Evolutionary conservation across 768 basidiomycete species (phyloP), one percentile per base, ranked within the genome.

Genomic region (Asterophora parasitica): DNA sequence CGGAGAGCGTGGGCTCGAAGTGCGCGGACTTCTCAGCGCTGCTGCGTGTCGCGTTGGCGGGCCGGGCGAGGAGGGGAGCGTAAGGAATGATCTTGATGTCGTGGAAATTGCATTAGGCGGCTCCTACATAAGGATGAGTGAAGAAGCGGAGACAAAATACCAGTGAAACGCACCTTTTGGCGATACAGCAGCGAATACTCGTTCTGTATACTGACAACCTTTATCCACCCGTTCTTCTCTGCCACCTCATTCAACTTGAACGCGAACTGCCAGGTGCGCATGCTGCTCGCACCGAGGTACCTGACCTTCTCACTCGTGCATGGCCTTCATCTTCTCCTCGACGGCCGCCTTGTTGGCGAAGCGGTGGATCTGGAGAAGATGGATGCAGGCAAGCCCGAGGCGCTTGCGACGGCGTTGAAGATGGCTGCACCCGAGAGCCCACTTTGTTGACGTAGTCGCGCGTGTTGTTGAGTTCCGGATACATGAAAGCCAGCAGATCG

Each of bases 121-220:
- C 41, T 77, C 75, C 75, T 74, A 30, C 30, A 2, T 44, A 4
- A n/a, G n/a, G 46, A 15, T 20, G 28, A 19, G 19, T 3, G 4
- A 20, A 33, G 30, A 7, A 19, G 35, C 17, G n/a, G 36, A 11
- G 23, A 23, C 10, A 28, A 8, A 10, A 36, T 36, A 7, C 23
- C 1, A 40, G 23, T 23, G 20, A 12, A 4, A n/a, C 46, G 11
- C 2, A 63, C 63, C 61, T 81, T 77, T 51, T 75, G 72, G 5
- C 78, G 68, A 57, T 82, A 82, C 15, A 79, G 62, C 8, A 79
- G 60, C 28, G 68, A 76, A 55, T 80, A 72, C 48, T 76, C 73
- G 38, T 72, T 67, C 60, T 82, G 80, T 70, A 81, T 78, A 47
- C 76, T 74, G 40, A 78, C 66, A 51, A 82, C 81, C 49, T 66